Evolutionary conservation across 139 green algal genomes (phyloP), one percentile per base, ranked within the genome.

Genomic region (Nannochloris sp.): DNA sequence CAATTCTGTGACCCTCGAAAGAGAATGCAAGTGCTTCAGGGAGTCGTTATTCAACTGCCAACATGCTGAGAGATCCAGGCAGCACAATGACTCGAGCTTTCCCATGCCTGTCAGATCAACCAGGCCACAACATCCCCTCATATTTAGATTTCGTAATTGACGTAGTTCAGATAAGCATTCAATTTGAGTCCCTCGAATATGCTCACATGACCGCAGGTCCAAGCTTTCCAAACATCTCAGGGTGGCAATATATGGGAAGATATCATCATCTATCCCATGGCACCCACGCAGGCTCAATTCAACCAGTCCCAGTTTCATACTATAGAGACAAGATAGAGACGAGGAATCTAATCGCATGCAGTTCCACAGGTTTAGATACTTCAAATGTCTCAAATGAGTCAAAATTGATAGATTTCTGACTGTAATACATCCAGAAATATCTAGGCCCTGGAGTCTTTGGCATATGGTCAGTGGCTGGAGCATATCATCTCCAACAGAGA

Each of bases 1-100:
- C 5, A 81, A 37, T n/a, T 78, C 64, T 9, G 19, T 15, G 15
- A 81, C 23, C 2, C 27, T 9, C 1, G 16, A 59, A 7, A 74
- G 50, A 70, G 61, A 57, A 31, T 67, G 62, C 9, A 83, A 59
- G 14, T 51, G 24, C 1, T 36, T 23, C 19, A 83, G 21, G 4
- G 74, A 75, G 5, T 19, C 16, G 5, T 66, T 48, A 6, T 69
- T 81, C 36, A 81, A 67, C 65, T 83, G 76, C 76, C 76, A 83
- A 57, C 76, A 83, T 44, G 75, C 74, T 24, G 77, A 58, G 43
- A 83, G 60, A 29, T 68, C 68, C 23, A 83, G 65, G 12, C 21
- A 18, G 0, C 16, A 18, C n/a, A 81, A 57, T 10, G 44, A 37
- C 18, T 19, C 48, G 50, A 83, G 36, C 7, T 27, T 44, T 36